phyloP scores from a whole-genome alignment of 345 rosid genomes.

The Draba incana region DNA sequence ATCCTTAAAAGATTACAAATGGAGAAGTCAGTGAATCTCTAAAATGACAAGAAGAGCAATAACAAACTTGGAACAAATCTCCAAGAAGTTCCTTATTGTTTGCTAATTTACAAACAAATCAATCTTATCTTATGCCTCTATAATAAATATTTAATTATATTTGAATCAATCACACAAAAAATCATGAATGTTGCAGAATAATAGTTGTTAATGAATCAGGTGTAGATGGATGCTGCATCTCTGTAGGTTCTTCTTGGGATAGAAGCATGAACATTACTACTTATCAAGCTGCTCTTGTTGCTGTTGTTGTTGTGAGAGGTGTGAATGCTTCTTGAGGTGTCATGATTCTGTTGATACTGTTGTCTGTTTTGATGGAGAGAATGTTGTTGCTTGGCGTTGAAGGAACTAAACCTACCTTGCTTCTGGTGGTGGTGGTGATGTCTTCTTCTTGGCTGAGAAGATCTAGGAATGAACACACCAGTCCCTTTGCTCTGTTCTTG shows the following conservation, averaged over 20 bases:
- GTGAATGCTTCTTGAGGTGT: conserved; percentile 40
- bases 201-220: conserved; percentile 9
- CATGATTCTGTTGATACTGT: conserved; percentile 42
- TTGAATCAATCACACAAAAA: conserved; percentile 36
- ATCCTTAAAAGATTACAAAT: conserved; percentile 32
- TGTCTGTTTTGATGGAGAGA: conserved; percentile 38
- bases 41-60: conserved; percentile 29
- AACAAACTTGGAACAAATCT: conserved; percentile 28
- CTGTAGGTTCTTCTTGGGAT: conserved; percentile 48
- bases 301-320: conserved; percentile 22
- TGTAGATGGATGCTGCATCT: conserved; percentile 43
- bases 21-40: conserved; percentile 26
- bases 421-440: conserved; percentile 37
- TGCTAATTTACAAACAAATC: conserved; percentile 38
- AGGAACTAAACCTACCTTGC: conserved; percentile 60
- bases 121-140: conserved; percentile 36
- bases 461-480: conserved; percentile 84
- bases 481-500: conserved; percentile 87
- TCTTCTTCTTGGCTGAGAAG: conserved; percentile 71
- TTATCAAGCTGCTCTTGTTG: conserved; percentile 23
- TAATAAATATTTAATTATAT: neutral
- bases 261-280: conserved; percentile 36
- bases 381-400: conserved; percentile 50
- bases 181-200: conserved; percentile 17
- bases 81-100: conserved; percentile 29